These are phyloP conservation scores for Juglanconis oblonga DNA, from an alignment of 2,329 filamentous ascomycete genomes.

Conservation along the genomic window DNA sequence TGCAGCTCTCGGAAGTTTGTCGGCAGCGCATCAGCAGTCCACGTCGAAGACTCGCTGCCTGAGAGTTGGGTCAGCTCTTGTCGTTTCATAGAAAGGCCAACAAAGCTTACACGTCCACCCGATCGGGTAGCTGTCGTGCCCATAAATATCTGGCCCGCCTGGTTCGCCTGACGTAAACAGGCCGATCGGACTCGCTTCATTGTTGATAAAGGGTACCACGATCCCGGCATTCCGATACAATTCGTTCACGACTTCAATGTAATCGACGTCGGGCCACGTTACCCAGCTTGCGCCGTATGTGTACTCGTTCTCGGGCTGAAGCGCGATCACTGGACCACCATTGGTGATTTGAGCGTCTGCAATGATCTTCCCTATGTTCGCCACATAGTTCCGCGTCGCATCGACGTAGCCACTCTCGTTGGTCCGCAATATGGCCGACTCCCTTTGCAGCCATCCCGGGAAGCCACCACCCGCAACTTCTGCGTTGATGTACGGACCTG, in stretches of 20 bases:
- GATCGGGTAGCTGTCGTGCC: conserved; percentile 62
- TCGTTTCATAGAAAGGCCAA: conserved; percentile 29
- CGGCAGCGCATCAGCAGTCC: conserved; percentile 56
- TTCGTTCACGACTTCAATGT: conserved; percentile 68
- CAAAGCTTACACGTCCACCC: conserved; percentile 48
- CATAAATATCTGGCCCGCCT: conserved; percentile 62
- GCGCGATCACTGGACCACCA: conserved; percentile 73
- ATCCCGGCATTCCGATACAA: conserved; percentile 67
- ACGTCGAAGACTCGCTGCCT: conserved; percentile 44
- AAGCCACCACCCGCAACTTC: conserved; percentile 75
- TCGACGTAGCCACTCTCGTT: conserved; percentile 58
- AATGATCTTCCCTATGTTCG: conserved; percentile 62
- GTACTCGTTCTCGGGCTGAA: conserved; percentile 84
- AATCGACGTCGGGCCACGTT: conserved; percentile 62
- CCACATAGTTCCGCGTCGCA: conserved; percentile 61
- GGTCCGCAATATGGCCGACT: conserved; percentile 64
- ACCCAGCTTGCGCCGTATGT: conserved; percentile 45
- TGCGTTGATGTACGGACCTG: conserved; percentile 76
- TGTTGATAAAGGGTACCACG: conserved; percentile 71
- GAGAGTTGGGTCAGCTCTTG: conserved; percentile 25
- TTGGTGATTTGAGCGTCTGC: conserved; percentile 78
- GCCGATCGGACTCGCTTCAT: conserved; percentile 62
- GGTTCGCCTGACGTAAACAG: conserved; percentile 61
- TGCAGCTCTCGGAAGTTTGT: conserved; percentile 54
- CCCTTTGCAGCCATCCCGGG: conserved; percentile 73